These are phyloP conservation scores for Coccinonectria pachysandricola DNA, from an alignment of 2,329 filamentous ascomycete species.

Conservation along the genomic window DNA sequence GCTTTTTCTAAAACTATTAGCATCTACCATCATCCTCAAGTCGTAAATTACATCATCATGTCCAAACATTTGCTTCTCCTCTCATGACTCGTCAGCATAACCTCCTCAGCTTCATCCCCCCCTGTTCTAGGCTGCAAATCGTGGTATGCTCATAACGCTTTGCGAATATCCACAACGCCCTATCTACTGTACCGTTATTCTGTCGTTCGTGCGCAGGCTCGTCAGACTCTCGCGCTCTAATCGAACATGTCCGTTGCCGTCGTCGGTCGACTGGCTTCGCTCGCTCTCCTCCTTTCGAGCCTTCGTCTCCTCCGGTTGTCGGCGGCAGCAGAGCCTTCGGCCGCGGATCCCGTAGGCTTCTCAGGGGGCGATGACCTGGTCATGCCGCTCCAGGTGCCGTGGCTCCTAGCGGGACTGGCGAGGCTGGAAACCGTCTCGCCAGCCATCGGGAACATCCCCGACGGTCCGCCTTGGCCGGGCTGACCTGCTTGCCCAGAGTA, in stretches of 20 bases:
- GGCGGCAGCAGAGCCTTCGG: constrained; percentile 30
- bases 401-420: constrained; percentile 35
- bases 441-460: constrained; percentile 22
- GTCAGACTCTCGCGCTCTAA: constrained; percentile 9
- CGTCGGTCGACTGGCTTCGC: constrained; percentile 8
- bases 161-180: too few species aligned
- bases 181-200: too few species aligned
- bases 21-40: too few species aligned
- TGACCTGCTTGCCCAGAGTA: constrained; percentile 39
- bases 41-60: too few species aligned
- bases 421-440: constrained; percentile 36
- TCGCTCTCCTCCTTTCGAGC: constrained; percentile 39
- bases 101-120: too few species aligned
- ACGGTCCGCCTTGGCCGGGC: constrained; percentile 32
- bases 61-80: too few species aligned
- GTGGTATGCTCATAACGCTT: too few species aligned
- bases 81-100: too few species aligned
- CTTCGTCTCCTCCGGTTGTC: constrained; percentile 46
- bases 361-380: constrained; percentile 34
- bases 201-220: too few species aligned
- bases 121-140: too few species aligned
- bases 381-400: constrained; percentile 45
- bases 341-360: constrained; percentile 17
- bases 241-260: constrained; percentile 29
- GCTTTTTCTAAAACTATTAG: too few species aligned